Evolutionary conservation across 495 filamentous ascomycete genomes (phyloP), one percentile per base, ranked within the genome.

Genomic region (Elaphomyces granulatus): DNA sequence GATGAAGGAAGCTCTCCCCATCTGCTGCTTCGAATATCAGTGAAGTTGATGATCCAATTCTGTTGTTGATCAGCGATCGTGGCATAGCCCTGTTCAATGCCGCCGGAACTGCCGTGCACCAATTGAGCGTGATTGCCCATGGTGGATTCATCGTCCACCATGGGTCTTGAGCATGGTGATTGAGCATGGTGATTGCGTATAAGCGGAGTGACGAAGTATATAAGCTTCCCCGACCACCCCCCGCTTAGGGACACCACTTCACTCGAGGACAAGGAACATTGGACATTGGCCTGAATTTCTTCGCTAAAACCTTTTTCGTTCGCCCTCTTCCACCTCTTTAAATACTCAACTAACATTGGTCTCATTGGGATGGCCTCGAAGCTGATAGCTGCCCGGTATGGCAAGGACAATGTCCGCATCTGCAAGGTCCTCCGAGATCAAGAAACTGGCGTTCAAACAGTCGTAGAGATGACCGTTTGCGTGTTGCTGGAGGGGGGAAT

Each of bases 341-440:
- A 28, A 28, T 12, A 28, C 23, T 6, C 12, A 28, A 6, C 23
- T 28, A 12, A n/a, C n/a, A n/a, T n/a, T n/a, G n/a, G n/a, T n/a
- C n/a, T n/a, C 23, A 6, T 28, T 28, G 23, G 23, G 15, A 75
- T 77, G 72, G 58, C 75, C 41, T 59, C 52, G 28, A 17, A 67
- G 50, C 64, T 92, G 40, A 68, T 77, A 44, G 69, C 81, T 56
- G 83, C 84, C 53, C 77, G 80, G 52, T 92, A 92, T 60, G 84
- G 84, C 67, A 92, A 92, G 77, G 88, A 95, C 73, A 96, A 98
- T 70, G 80, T 98, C 70, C 86, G 90, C 53, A 78, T 98, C 45
- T 87, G 80, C 73, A 96, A 98, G 64, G 85, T 94, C 51, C 71
- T 90, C 48, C 71, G 74, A 41, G 77, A 95, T 55, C 72, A 74